Base-by-base conservation (phyloP, 73 alveolate genomes). In the Uronychia binucleata region DNA sequence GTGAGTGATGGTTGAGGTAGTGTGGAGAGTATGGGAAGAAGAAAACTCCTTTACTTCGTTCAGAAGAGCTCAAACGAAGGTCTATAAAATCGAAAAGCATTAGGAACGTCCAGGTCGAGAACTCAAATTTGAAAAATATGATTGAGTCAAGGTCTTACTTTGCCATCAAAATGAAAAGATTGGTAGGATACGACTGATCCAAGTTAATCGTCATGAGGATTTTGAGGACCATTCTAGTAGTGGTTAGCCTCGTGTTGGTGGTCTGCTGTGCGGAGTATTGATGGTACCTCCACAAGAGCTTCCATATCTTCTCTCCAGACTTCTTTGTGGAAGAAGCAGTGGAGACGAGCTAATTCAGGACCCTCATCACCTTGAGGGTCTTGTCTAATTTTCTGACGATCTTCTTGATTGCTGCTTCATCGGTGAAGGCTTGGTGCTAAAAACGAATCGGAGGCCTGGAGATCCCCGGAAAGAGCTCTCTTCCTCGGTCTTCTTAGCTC, bases 1-100 rank as follows among this genome's bases (percentile, higher is more conserved):
- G 67, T 46, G 67, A 46, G 67, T 46, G 67, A 46, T 46, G 67
- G 67, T 46, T 46, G 67, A 46, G 67, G 67, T 46, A 46, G 67
- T 46, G 67, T 46, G 67, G 67, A 46, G 67, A 19, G 5, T 46
- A 5, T 11, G 5, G 5, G 5, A 46, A 46, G 67, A 46, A 46
- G 67, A 46, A 46, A 11, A 5, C n/a, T 46, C 5, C 67, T 46
- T 46, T 46, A 5, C 67, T 5, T 19, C 5, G 67, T 19, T 46
- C 67, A 5, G 19, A 46, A 46, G 67, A 46, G 19, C 19, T 46
- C n/a, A 46, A 5, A 46, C 5, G 19, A 46, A 46, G 19, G 67
- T 46, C 19, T 19, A 5, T 46, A 46, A 46, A 46, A 46, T 11
- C 67, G n/a, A 46, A 46, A 46, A 46, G 19, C 67, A 46, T 11